Percentiles rank a stretch among this genome's conserved stretches.
phyloP scores from a whole-genome alignment of 2,329 filamentous ascomycete species.

The Microdochium paspali region DNA sequence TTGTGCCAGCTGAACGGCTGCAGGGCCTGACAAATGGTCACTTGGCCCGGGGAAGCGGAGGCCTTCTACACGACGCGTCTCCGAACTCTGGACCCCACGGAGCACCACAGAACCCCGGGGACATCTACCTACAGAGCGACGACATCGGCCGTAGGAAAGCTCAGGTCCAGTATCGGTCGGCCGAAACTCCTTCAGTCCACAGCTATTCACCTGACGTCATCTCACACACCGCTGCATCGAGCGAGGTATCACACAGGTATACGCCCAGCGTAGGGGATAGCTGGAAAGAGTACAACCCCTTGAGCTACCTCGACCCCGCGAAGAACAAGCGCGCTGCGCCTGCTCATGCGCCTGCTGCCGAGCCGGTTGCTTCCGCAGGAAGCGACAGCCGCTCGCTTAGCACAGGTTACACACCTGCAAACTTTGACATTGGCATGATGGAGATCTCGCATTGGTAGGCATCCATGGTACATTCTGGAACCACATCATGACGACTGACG shows the following conservation, averaged over 20 bases:
- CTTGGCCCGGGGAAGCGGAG: background rate
- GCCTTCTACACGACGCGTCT: slow-evolving; percentile 5
- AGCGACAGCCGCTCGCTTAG: background rate
- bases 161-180: slow-evolving; percentile 9
- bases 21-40: background rate
- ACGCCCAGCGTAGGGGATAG: background rate
- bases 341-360: background rate
- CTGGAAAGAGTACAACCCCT: background rate
- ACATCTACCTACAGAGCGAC: slow-evolving; percentile 21
- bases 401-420: background rate
- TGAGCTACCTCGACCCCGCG: background rate
- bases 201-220: background rate
- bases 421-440: background rate
- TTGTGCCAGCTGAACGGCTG: background rate
- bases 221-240: background rate
- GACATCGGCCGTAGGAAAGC: slow-evolving; percentile 14
- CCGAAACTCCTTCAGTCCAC: slow-evolving; percentile 10
- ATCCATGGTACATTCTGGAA: background rate
- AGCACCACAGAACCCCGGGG: slow-evolving; percentile 20
- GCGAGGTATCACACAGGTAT: background rate
- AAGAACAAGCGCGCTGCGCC: background rate
- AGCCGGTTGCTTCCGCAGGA: background rate
- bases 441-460: slow-evolving; percentile 14
- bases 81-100: slow-evolving; percentile 17
- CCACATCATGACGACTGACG: slow-evolving; percentile 3